These are phyloP conservation scores for Tephrocybe sp. DNA, from an alignment of 768 basidiomycete genomes.

Conservation along the genomic window DNA sequence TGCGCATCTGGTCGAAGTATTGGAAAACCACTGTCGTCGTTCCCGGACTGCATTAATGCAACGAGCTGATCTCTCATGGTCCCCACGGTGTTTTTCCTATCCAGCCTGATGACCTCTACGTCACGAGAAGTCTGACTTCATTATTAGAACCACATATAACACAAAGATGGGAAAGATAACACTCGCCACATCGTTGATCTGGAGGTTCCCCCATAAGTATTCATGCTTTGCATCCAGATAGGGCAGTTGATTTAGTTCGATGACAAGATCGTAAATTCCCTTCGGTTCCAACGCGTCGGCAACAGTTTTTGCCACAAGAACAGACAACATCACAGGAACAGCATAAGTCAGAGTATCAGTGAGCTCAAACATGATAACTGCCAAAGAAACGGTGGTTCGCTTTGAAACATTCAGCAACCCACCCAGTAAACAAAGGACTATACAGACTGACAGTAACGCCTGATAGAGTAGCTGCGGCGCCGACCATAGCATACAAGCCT, in stretches of 20 bases:
- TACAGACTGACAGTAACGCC: constrained; percentile 79
- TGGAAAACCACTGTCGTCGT: constrained; percentile 84
- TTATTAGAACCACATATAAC: background rate
- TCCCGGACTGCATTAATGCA: constrained; percentile 50
- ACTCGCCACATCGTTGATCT: constrained; percentile 77
- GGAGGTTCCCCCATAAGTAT: constrained; percentile 79
- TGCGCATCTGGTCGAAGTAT: constrained; percentile 57
- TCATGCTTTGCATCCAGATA: constrained; percentile 91
- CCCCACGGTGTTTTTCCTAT: constrained; percentile 73
- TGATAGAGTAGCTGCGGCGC: constrained; percentile 89
- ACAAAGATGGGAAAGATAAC: background rate
- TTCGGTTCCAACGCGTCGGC: constrained; percentile 88
- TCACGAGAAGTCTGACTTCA: constrained; percentile 59
- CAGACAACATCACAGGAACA: constrained; percentile 83
- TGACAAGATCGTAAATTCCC: constrained; percentile 96
- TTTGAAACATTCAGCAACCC: constrained; percentile 22
- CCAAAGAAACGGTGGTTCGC: constrained; percentile 89
- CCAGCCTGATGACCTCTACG: constrained; percentile 69
- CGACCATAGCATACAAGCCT: constrained; percentile 93
- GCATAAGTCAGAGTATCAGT: constrained; percentile 92
- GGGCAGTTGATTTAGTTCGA: constrained; percentile 87
- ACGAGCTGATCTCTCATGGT: constrained; percentile 71
- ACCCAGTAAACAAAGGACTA: constrained; percentile 13
- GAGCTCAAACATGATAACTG: constrained; percentile 94
- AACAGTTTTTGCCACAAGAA: constrained; percentile 88